phyloP scores from a whole-genome alignment of 2,329 filamentous ascomycete species.

The Exophiala sp. region DNA sequence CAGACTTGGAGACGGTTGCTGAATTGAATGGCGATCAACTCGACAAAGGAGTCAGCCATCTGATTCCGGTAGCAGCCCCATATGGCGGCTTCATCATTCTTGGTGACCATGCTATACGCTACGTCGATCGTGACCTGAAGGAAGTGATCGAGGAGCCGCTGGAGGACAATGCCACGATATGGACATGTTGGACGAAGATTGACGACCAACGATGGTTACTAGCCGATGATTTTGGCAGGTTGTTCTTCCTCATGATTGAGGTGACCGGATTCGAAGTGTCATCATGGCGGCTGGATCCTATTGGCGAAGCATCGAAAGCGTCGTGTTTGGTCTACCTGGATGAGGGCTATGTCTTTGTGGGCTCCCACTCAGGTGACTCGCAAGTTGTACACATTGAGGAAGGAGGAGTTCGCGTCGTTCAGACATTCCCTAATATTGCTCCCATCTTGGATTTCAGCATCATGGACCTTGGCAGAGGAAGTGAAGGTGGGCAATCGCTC shows the following conservation, averaged over 20 bases:
- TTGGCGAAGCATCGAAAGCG: slow-evolving; percentile 70
- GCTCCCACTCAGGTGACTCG: slow-evolving; percentile 88
- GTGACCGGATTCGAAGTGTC: slow-evolving; percentile 64
- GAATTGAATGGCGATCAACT: slow-evolving; percentile 50
- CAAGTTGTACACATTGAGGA: slow-evolving; percentile 68
- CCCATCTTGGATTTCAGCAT: slow-evolving; percentile 91
- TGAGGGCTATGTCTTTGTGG: slow-evolving; percentile 72
- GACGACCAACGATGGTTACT: slow-evolving; percentile 81
- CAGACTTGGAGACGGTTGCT: slow-evolving; percentile 53
- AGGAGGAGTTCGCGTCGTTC: slow-evolving; percentile 63
- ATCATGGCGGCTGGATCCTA: slow-evolving; percentile 65
- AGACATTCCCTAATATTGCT: slow-evolving; percentile 78
- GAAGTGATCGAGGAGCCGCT: slow-evolving; percentile 63
- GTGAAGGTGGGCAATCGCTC: slow-evolving; percentile 73
- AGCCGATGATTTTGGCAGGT: slow-evolving; percentile 81
- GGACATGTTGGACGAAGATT: slow-evolving; percentile 85
- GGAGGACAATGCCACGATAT: slow-evolving; percentile 69
- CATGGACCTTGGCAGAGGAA: slow-evolving; percentile 90
- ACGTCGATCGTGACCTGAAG: slow-evolving; percentile 74
- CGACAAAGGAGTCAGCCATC: slow-evolving; percentile 58
- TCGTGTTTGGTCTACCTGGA: slow-evolving; percentile 75
- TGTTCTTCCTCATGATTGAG: slow-evolving; percentile 77
- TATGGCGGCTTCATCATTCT: slow-evolving; percentile 69
- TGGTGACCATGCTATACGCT: slow-evolving; percentile 77
- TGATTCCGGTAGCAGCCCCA: slow-evolving; percentile 60